Percentiles rank a stretch among this genome's conserved stretches.
Conservation (phyloP, 2,329 filamentous ascomycete species). For the Diaporthe ampelina region DNA sequence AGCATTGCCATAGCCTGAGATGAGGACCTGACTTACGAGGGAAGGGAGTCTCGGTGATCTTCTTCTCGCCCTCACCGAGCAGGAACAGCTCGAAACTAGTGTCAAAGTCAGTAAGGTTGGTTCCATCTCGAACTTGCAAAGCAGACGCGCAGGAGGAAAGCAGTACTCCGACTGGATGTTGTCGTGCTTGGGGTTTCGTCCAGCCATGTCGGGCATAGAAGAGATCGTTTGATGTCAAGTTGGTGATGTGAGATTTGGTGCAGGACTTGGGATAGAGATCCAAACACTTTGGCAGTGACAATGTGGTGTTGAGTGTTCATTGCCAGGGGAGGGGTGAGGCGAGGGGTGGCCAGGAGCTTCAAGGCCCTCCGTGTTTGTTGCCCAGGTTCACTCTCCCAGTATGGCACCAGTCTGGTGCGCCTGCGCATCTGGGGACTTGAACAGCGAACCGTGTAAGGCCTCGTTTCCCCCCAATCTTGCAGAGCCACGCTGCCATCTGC, state of each 20-base stretch:
- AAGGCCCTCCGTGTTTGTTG: not conserved
- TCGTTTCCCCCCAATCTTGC: not conserved
- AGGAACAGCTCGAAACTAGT: conserved; percentile 93
- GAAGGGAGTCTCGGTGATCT: conserved; percentile 89
- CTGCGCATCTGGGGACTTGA: not conserved
- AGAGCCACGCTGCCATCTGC: not conserved
- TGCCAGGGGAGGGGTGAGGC: not conserved
- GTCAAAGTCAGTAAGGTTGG: conserved; percentile 42
- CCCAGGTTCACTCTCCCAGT: not conserved
- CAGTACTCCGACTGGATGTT: conserved; percentile 54
- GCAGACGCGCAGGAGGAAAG: not conserved
- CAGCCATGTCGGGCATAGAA: conserved; percentile 47
- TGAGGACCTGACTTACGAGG: conserved; percentile 76
- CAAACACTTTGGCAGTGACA: not conserved
- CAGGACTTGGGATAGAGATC: not conserved
- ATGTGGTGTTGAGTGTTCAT: not conserved
- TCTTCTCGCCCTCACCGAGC: conserved; percentile 89
- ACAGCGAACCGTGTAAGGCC: not conserved
- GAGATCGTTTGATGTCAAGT: not conserved
- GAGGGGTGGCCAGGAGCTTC: not conserved
- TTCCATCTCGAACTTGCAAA: not conserved
- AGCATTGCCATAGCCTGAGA: not conserved
- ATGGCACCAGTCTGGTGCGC: conserved; percentile 1
- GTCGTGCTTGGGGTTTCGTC: conserved; percentile 55
- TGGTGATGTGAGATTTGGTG: not conserved